These are phyloP conservation scores for Chaetomium cochliodes DNA, from an alignment of 495 filamentous ascomycete genomes.

Conservation along the genomic window DNA sequence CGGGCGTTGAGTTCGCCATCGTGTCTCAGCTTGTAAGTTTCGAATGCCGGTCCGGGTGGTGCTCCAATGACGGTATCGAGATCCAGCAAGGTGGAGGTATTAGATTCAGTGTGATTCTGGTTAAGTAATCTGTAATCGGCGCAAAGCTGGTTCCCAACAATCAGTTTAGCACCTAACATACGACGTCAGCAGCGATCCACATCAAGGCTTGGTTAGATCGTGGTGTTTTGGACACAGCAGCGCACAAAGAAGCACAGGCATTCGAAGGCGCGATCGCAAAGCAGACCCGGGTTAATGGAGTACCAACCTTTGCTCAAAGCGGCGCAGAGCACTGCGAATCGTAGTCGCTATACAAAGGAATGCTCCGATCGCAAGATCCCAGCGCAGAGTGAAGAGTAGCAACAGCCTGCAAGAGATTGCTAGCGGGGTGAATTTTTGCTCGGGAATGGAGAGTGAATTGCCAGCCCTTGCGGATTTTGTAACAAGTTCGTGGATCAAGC, in stretches of 20 bases:
- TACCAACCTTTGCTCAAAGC: background rate
- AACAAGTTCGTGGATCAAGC: constrained; percentile 3
- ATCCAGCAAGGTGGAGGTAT: background rate
- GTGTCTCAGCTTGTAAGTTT: constrained; percentile 11
- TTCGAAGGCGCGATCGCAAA: background rate
- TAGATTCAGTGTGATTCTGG: too few relatives aligned
- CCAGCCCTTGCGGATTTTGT: constrained; percentile 2
- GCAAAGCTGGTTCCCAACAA: too few relatives aligned
- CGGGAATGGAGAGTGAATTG: background rate
- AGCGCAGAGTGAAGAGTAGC: background rate
- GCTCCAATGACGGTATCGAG: background rate
- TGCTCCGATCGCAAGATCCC: background rate
- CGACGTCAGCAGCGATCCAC: background rate
- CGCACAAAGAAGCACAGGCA: constrained; percentile 1
- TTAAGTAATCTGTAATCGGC: too few relatives aligned
- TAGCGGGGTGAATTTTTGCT: background rate
- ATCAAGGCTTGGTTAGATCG: background rate
- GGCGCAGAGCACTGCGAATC: background rate
- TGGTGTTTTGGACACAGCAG: background rate
- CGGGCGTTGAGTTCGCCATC: constrained; percentile 33
- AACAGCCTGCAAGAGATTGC: background rate
- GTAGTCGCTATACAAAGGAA: background rate
- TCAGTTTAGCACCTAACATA: too few relatives aligned
- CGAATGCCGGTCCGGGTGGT: background rate
- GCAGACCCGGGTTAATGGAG: background rate